phyloP scores from a whole-genome alignment of 306 rosid species.

The Casuarina equisetifolia region DNA sequence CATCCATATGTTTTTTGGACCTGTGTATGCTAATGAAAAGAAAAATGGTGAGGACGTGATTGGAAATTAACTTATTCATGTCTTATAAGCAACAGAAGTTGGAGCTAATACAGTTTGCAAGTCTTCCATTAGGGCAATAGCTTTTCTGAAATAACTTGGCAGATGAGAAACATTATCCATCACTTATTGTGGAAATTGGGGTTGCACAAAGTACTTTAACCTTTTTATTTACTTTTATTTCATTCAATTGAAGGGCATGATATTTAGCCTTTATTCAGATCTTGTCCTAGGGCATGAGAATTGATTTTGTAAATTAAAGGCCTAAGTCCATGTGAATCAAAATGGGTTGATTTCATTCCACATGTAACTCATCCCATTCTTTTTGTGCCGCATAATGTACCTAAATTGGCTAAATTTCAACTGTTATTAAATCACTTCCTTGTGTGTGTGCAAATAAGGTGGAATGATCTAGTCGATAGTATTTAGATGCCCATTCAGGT shows the following conservation, averaged over 20 bases:
- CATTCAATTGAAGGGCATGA: not conserved
- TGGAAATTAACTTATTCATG: not conserved
- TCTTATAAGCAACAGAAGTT: not conserved
- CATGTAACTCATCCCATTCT: not conserved
- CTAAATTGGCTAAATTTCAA: not conserved
- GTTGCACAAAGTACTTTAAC: not conserved
- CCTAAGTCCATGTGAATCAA: not conserved
- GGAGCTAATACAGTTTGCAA: not conserved
- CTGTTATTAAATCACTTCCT: not conserved
- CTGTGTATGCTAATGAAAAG: not conserved
- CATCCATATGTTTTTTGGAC: not conserved
- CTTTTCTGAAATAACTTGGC: not conserved
- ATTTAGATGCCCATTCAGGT: not conserved
- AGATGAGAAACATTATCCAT: not conserved
- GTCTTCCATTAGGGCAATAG: not conserved
- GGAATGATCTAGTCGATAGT: not conserved
- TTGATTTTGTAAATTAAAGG: not conserved
- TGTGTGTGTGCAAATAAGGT: not conserved
- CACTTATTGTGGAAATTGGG: not conserved
- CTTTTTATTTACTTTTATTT: not conserved
- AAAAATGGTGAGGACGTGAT: not conserved
- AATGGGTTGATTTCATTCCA: slow-evolving; percentile 2
- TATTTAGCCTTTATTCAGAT: not conserved
- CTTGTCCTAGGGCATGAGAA: not conserved
- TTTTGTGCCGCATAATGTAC: not conserved